Conservation (phyloP, 176 grass and related monocot genomes). For the Poa pratensis region DNA sequence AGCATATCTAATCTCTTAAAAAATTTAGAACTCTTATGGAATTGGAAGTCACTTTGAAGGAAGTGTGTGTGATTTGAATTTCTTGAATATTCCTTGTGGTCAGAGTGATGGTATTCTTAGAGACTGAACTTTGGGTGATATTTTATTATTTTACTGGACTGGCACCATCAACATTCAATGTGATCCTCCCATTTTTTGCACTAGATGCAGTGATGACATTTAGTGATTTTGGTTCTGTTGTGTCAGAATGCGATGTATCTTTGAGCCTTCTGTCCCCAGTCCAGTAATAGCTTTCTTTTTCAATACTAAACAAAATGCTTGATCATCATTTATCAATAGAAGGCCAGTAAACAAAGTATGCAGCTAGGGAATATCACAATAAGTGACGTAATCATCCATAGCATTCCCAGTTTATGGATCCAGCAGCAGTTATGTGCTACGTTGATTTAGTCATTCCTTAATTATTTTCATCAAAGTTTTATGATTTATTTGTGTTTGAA, state of each 20-base stretch:
- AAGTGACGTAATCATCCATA: not conserved
- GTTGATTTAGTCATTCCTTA: not conserved
- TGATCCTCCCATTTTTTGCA: not conserved
- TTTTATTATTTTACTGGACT: slow-evolving; percentile 21
- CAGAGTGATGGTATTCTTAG: not conserved
- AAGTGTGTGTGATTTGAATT: slow-evolving; percentile 9
- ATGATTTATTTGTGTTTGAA: slow-evolving; percentile 23
- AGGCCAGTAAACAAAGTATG: not conserved
- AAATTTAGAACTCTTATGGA: not conserved
- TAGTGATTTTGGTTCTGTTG: not conserved
- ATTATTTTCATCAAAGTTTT: not conserved
- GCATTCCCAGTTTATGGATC: not conserved
- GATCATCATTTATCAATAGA: not conserved
- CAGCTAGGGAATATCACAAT: not conserved
- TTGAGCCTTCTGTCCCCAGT: not conserved
- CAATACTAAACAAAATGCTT: not conserved
- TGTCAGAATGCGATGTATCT: slow-evolving; percentile 3
- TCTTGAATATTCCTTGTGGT: slow-evolving; percentile 1
- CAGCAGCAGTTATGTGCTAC: slow-evolving; percentile 15
- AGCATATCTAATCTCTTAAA: not conserved
- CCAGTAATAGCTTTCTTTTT: not conserved
- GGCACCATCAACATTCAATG: not conserved
- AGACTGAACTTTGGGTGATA: not conserved
- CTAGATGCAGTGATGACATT: not conserved
- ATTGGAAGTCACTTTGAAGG: not conserved